These are phyloP conservation scores for Wickerhamiella azymoides DNA, from an alignment of 805 yeast species.

Conservation along the genomic window DNA sequence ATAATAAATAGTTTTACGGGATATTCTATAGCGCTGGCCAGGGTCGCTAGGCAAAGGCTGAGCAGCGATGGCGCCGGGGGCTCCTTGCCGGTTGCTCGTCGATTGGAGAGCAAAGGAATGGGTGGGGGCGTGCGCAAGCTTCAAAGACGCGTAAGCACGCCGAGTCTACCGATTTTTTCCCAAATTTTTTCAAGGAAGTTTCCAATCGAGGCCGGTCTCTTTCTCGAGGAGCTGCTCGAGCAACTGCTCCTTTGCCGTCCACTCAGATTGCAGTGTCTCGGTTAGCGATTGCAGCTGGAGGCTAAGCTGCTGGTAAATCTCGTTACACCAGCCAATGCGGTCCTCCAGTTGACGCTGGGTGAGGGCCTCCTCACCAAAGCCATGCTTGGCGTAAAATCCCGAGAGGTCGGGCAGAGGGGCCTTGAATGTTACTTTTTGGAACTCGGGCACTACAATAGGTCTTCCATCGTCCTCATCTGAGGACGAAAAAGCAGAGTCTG, in stretches of 20 bases:
- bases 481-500: background rate
- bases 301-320: background rate
- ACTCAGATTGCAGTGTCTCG: conserved; percentile 2
- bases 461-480: conserved; percentile 2
- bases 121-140: no score
- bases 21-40: no score
- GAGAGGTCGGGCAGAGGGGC: background rate
- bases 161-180: no score
- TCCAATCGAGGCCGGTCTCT: conserved; percentile 1
- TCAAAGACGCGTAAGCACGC: no score
- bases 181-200: background rate
- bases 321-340: conserved; percentile 4
- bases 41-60: no score
- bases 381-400: background rate
- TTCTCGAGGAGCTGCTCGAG: conserved; percentile 4
- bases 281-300: background rate
- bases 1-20: no score
- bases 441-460: background rate
- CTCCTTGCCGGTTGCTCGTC: no score
- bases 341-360: background rate
- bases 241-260: conserved; percentile 8
- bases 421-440: background rate
- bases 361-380: background rate
- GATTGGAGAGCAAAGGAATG: no score
- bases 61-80: no score